These are phyloP conservation scores for Fraxinus latifolia DNA, from an alignment of 305 asterid genomes.

Conservation along the genomic window DNA sequence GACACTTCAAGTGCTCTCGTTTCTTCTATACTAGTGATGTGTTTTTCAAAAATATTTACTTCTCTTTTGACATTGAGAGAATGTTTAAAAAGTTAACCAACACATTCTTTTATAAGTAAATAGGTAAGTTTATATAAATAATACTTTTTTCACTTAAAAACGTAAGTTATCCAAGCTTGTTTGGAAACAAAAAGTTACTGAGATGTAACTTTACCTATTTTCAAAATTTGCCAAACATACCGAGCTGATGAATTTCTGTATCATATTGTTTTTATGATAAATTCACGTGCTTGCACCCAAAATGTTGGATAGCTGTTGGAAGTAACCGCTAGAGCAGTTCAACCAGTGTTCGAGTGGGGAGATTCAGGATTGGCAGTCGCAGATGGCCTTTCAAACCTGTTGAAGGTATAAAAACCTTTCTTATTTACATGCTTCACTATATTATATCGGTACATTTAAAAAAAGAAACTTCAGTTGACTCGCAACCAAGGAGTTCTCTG, in stretches of 20 bases:
- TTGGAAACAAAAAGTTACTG: not conserved
- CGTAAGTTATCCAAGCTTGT: not conserved
- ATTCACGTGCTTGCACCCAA: conserved; percentile 14
- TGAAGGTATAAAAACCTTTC: conserved; percentile 53
- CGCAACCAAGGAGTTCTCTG: not conserved
- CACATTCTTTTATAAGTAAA: not conserved
- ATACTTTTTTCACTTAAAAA: not conserved
- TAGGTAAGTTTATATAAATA: not conserved
- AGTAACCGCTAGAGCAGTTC: conserved; percentile 86
- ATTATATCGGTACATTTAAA: not conserved
- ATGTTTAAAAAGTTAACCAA: not conserved
- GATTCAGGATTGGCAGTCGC: conserved; percentile 79
- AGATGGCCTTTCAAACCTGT: conserved; percentile 73
- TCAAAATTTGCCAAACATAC: not conserved
- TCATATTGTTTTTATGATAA: not conserved
- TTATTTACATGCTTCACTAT: not conserved
- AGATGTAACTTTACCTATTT: not conserved
- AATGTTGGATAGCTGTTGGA: conserved; percentile 61
- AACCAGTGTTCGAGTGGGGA: conserved; percentile 86
- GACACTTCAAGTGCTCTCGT: not conserved
- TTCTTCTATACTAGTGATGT: not conserved
- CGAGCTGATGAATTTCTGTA: not conserved
- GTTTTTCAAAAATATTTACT: not conserved
- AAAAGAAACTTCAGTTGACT: not conserved
- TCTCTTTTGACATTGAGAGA: not conserved